Conservation (phyloP, 768 basidiomycete species). For the Tephrocybe sp. region DNA sequence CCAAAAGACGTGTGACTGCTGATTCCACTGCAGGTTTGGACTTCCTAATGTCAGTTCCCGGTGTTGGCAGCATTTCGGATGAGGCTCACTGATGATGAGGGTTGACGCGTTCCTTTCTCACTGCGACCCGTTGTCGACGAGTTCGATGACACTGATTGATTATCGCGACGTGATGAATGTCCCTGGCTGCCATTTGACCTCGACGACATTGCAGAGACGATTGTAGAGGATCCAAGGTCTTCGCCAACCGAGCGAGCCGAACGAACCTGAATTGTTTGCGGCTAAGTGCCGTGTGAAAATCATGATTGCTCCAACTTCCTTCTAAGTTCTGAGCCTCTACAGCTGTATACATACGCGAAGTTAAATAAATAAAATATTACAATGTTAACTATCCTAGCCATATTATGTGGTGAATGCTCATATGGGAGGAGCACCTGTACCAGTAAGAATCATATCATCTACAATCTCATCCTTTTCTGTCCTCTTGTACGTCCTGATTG, state of each 20-base stretch:
- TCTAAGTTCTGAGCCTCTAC: neutral
- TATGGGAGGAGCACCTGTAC: constrained; percentile 42
- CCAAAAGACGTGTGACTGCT: constrained; percentile 87
- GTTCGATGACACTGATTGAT: constrained; percentile 50
- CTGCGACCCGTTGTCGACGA: constrained; percentile 37
- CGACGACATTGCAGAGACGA: constrained; percentile 25
- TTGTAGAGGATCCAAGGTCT: constrained; percentile 4
- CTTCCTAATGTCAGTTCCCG: constrained; percentile 10
- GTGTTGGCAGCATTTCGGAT: neutral
- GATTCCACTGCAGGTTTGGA: constrained; percentile 80
- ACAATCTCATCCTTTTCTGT: constrained; percentile 69
- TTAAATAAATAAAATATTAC: constrained; percentile 2
- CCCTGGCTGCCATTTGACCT: constrained; percentile 28
- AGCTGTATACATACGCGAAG: neutral
- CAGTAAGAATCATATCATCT: constrained; percentile 64
- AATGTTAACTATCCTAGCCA: neutral
- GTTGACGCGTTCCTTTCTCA: constrained; percentile 41
- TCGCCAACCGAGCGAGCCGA: neutral
- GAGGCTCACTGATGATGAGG: constrained; percentile 35
- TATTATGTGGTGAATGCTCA: neutral
- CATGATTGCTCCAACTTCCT: neutral
- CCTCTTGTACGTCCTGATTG: constrained; percentile 83
- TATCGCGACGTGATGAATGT: constrained; percentile 53
- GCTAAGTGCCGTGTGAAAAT: constrained; percentile 16
- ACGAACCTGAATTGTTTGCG: constrained; percentile 10